Conservation (phyloP, 345 rosid genomes). For the Bruguiera gymnorhiza region DNA sequence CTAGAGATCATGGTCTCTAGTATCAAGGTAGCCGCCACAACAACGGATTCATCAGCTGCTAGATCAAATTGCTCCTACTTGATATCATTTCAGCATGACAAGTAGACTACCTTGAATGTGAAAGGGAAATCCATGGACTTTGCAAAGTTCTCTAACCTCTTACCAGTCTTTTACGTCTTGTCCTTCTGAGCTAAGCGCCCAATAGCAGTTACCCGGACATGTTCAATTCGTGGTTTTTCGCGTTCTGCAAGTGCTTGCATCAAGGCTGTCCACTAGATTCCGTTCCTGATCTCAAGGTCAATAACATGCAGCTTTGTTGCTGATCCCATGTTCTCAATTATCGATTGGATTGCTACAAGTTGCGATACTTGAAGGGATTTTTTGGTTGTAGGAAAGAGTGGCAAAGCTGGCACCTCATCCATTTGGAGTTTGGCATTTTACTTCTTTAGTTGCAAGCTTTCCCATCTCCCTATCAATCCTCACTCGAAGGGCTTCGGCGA, state of each 20-base stretch:
- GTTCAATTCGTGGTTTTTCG: constrained; percentile 20
- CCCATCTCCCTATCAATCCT: no score
- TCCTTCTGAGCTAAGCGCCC: constrained; percentile 1
- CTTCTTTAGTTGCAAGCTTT: no score
- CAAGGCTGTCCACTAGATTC: constrained; percentile 52
- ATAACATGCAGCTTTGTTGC: constrained; percentile 44
- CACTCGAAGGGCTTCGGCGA: no score
- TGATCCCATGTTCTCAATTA: constrained; percentile 34
- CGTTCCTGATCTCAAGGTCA: constrained; percentile 51
- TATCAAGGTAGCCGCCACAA: constrained; percentile 24
- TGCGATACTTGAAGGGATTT: constrained; percentile 35
- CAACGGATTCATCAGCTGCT: constrained; percentile 33
- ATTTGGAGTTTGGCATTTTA: no score
- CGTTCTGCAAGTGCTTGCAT: constrained; percentile 46
- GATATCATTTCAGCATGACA: constrained; percentile 25
- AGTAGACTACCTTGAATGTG: constrained; percentile 25
- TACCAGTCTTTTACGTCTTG: constrained; percentile 29
- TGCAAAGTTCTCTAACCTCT: constrained; percentile 35
- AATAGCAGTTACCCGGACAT: constrained; percentile 42
- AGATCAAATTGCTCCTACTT: constrained; percentile 35
- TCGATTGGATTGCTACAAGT: constrained; percentile 41
- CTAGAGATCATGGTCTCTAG: constrained; percentile 31
- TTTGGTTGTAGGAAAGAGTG: constrained; percentile 21
- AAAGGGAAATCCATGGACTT: constrained; percentile 43
- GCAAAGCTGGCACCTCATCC: no score